Evolutionary conservation across 768 basidiomycete species (phyloP).

Genomic region (Suillus lakei): DNA sequence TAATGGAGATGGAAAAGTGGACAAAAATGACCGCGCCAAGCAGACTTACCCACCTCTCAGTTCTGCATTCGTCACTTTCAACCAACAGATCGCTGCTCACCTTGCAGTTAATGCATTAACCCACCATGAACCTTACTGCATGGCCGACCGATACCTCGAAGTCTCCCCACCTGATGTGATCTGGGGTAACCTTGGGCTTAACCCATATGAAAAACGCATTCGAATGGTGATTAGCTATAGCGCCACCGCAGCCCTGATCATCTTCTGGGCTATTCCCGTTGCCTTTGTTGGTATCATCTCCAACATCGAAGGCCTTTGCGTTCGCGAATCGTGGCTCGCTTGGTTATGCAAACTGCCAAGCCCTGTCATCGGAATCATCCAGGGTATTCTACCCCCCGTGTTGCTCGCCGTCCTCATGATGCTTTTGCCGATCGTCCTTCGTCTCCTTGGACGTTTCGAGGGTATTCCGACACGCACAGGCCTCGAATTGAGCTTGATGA

Average conservation of each 20-base stretch:
- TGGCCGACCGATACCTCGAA: conserved; percentile 79
- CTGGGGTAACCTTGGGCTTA: conserved; percentile 88
- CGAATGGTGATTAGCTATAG: conserved; percentile 73
- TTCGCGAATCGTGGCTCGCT: conserved; percentile 66
- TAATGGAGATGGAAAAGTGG: conserved; percentile 15
- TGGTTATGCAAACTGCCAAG: conserved; percentile 82
- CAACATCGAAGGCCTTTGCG: conserved; percentile 75
- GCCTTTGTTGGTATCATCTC: conserved; percentile 87
- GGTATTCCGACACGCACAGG: conserved; percentile 87
- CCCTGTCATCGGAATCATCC: conserved; percentile 77
- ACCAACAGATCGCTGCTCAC: conserved; percentile 92
- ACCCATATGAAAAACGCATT: conserved; percentile 83
- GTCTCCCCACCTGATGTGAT: conserved; percentile 89
- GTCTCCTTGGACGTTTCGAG: conserved; percentile 82
- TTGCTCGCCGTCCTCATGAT: conserved; percentile 90
- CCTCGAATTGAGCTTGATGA: conserved; percentile 91
- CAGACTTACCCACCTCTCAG: conserved; percentile 61
- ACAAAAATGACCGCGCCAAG: conserved; percentile 15
- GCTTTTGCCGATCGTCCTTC: conserved; percentile 83
- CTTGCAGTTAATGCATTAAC: conserved; percentile 75
- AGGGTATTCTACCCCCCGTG: conserved; percentile 89
- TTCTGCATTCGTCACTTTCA: conserved; percentile 89
- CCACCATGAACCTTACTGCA: conserved; percentile 84
- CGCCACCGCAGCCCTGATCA: conserved; percentile 77
- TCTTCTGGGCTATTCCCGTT: conserved; percentile 89